phyloP scores from a whole-genome alignment of 257 asterid genomes.

The Capsicum pubescens region DNA sequence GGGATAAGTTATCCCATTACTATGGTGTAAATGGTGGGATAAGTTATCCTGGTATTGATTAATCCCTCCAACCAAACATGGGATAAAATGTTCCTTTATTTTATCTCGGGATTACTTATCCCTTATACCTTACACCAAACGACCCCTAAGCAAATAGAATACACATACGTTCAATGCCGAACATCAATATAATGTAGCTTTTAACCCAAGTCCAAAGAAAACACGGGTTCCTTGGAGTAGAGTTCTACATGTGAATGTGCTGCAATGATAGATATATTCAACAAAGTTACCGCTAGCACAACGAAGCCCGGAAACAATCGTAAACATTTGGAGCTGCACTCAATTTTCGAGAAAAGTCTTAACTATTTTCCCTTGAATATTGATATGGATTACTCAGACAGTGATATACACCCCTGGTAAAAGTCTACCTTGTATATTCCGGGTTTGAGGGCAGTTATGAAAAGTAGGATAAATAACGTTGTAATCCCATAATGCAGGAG shows the following conservation, averaged over 20 bases:
- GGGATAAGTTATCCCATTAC: no score
- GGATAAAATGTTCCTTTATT: no score
- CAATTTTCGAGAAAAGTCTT: background rate
- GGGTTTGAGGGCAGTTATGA: background rate
- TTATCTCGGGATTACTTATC: no score
- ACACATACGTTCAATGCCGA: background rate
- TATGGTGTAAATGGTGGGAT: no score
- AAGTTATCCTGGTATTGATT: no score
- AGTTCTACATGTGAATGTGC: background rate
- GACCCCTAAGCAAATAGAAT: background rate
- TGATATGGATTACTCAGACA: background rate
- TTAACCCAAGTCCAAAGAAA: background rate
- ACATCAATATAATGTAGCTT: background rate
- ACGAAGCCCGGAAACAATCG: background rate
- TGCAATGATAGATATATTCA: background rate
- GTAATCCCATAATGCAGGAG: background rate
- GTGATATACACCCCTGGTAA: background rate
- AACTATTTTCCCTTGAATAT: background rate
- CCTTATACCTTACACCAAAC: no score
- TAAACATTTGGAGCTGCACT: background rate
- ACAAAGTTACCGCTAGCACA: background rate
- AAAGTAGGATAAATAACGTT: background rate
- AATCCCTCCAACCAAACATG: no score
- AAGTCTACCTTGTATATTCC: background rate
- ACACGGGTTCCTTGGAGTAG: background rate